Evolutionary conservation across 1,284 basidiomycete species (phyloP), one percentile per base, ranked within the genome.

Genomic region (Ganoderma meredithae): DNA sequence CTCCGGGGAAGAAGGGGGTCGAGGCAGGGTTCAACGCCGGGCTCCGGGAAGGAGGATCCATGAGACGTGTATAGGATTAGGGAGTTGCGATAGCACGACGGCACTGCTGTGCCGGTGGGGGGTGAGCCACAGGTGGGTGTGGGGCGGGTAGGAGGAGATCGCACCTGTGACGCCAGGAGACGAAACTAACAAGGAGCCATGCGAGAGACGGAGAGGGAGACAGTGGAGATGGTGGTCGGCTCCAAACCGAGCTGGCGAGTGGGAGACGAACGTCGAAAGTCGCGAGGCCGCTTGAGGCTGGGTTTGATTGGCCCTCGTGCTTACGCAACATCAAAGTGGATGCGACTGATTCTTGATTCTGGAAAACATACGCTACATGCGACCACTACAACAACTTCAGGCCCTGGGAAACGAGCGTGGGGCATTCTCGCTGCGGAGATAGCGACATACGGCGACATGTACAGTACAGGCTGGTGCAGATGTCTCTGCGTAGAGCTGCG

Each of bases 1-100:
- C 84, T 65, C 89, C 90, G 71, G 93, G 92, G 79, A 93, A 93
- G 85, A 94, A 94, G 62, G 93, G 93, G 77, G 89, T 89, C 67
- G 92, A 94, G 71, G 91, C 85, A 73, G 92, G 92, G 79, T 94
- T 93, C 74, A 94, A 83, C 67, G 89, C 84, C 75, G 86, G 89
- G 76, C 88, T 91, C 84, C 87, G 89, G 68, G 90, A 88, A 89
- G 93, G 91, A 75, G 81, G 81, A 77, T 79, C 80, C 76, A 80
- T 79, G 69, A 67, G 70, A 71, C 61, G 68, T 9, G 58, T 64
- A 63, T 59, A 65, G 71, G 52, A 67, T 69, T 72, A 72, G 61
- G 69, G 62, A 64, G 49, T 53, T 39, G 69, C 43, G 66, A 66
- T 68, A 71, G 74, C 72, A 73, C 73, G 76, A 74, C 76, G 71